Evolutionary conservation across 805 yeast genomes (phyloP).

Genomic region (Saturnispora sekii): DNA sequence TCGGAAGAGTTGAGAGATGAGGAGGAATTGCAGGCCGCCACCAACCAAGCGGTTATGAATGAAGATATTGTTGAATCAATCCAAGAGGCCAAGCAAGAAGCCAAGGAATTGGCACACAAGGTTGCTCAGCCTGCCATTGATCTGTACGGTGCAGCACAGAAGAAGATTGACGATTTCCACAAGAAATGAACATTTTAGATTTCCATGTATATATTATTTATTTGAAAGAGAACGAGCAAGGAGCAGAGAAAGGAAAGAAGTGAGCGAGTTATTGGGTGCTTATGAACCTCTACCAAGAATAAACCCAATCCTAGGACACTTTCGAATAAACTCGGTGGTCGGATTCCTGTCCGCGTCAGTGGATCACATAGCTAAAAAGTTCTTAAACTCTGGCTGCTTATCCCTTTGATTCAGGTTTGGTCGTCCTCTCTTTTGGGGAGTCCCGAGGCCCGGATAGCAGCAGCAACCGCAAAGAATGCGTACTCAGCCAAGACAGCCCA

Average conservation of each 20-base stretch:
- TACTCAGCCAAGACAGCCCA: too few relatives aligned
- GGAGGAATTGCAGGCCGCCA: constrained; percentile 32
- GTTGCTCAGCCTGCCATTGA: constrained; percentile 10
- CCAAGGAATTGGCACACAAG: constrained; percentile 10
- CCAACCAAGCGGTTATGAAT: constrained; percentile 14
- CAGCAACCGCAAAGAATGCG: too few relatives aligned
- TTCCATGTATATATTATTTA: neutral
- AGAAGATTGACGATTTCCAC: constrained; percentile 14
- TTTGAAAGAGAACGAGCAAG: neutral
- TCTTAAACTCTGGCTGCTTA: too few relatives aligned
- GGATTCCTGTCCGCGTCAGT: too few relatives aligned
- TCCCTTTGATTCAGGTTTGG: too few relatives aligned
- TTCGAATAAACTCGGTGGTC: too few relatives aligned
- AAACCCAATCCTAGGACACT: too few relatives aligned
- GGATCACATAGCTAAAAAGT: too few relatives aligned
- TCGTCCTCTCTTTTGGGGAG: too few relatives aligned
- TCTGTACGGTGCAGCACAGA: constrained; percentile 13
- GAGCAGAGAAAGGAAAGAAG: neutral
- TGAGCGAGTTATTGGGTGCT: too few relatives aligned
- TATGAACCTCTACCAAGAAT: too few relatives aligned
- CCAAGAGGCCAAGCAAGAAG: constrained; percentile 16
- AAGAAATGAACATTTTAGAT: constrained; percentile 6
- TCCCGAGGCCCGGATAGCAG: too few relatives aligned
- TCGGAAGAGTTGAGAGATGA: constrained; percentile 85
- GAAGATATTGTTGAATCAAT: constrained; percentile 15